Conservation (phyloP, 768 basidiomycete species). For the Termitomyces titanicus region DNA sequence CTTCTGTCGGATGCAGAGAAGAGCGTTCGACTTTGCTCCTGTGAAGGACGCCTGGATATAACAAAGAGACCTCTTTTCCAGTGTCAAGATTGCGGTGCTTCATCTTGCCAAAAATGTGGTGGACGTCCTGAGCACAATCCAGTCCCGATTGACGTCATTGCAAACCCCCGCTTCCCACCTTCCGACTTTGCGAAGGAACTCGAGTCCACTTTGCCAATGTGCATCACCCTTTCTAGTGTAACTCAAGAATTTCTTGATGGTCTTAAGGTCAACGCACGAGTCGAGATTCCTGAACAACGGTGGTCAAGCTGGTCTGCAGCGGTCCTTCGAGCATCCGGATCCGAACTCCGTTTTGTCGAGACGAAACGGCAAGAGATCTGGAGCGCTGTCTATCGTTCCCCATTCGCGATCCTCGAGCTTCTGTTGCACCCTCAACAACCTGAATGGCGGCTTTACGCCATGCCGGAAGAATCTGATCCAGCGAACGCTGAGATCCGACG, state of each 20-base stretch:
- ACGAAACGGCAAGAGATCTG: constrained; percentile 87
- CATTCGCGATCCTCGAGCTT: constrained; percentile 69
- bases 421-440: constrained; percentile 71
- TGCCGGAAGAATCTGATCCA: constrained; percentile 61
- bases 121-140: constrained; percentile 89
- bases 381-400: constrained; percentile 75
- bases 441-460: constrained; percentile 85
- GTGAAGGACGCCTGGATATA: constrained; percentile 83
- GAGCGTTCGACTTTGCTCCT: constrained; percentile 81
- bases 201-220: constrained; percentile 86
- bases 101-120: constrained; percentile 83
- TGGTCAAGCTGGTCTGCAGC: constrained; percentile 73
- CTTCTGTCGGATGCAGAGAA: constrained; percentile 62
- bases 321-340: constrained; percentile 52
- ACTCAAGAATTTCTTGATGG: constrained; percentile 48
- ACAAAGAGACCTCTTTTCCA: constrained; percentile 61
- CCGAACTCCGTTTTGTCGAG: constrained; percentile 78
- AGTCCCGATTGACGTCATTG: constrained; percentile 44
- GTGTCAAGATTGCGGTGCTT: constrained; percentile 74
- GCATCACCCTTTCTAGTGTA: constrained; percentile 54
- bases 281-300: constrained; percentile 45
- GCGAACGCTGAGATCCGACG: constrained; percentile 79
- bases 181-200: constrained; percentile 70
- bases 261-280: constrained; percentile 36
- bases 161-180: constrained; percentile 64